These are phyloP conservation scores for Amaranthus hypochondriacus DNA, from an alignment of 148 eudicot species.

Conservation along the genomic window DNA sequence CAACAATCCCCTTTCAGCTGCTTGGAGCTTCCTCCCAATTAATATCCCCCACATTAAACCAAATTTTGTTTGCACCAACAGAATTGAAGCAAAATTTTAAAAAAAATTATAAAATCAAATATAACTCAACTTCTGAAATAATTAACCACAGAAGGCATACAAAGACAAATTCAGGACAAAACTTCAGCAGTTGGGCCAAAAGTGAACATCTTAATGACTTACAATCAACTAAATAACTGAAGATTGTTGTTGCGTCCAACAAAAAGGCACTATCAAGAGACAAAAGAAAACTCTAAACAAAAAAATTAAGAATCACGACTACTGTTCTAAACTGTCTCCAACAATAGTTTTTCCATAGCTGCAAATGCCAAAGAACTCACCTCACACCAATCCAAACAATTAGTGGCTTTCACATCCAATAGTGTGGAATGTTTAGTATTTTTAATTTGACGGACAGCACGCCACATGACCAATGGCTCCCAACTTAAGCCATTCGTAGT, in stretches of 20 bases:
- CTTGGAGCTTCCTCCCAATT: no score
- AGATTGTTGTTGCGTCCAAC: not conserved
- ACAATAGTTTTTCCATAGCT: not conserved
- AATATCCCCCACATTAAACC: no score
- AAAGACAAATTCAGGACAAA: no score
- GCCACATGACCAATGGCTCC: slow-evolving; percentile 80
- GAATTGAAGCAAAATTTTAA: no score
- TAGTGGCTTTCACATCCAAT: slow-evolving; percentile 41
- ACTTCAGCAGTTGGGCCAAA: no score
- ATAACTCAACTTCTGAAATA: no score
- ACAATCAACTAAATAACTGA: not conserved
- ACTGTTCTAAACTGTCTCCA: not conserved
- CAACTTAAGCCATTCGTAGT: slow-evolving; percentile 58
- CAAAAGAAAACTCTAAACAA: not conserved
- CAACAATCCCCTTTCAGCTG: no score
- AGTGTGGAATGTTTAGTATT: slow-evolving; percentile 21
- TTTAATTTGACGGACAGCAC: slow-evolving; percentile 50
- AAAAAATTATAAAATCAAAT: no score
- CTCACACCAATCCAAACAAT: slow-evolving; percentile 67
- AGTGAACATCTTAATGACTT: no score
- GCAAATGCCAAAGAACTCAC: slow-evolving; percentile 18
- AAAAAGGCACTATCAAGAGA: not conserved
- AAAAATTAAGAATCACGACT: not conserved
- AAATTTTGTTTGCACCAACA: no score
- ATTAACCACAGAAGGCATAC: no score